phyloP scores from a whole-genome alignment of 768 basidiomycete species.

The Agaricus subrufescens region DNA sequence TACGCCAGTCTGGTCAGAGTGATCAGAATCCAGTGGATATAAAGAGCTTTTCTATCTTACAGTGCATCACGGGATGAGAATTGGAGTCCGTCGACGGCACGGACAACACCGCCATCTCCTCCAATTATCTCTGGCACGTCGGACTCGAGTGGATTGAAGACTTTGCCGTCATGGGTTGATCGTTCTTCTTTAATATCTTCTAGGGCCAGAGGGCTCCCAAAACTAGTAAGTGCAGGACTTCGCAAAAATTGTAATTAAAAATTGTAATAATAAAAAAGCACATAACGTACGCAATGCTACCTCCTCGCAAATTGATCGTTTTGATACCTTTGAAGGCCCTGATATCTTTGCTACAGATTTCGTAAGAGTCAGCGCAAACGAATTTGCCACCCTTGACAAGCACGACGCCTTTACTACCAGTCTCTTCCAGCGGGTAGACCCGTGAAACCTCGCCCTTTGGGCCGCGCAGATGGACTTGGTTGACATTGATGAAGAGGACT shows the following conservation, averaged over 20 bases:
- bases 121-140: slow-evolving; percentile 40
- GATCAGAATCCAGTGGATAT: not conserved
- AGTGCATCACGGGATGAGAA: slow-evolving; percentile 58
- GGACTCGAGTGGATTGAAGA: slow-evolving; percentile 39
- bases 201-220: slow-evolving; percentile 60
- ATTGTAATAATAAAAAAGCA: slow-evolving; percentile 24
- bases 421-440: slow-evolving; percentile 13
- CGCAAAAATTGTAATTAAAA: slow-evolving; percentile 6
- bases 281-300: slow-evolving; percentile 50
- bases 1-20: slow-evolving; percentile 49
- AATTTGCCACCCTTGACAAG: slow-evolving; percentile 51
- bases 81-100: slow-evolving; percentile 70
- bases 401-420: slow-evolving; percentile 30
- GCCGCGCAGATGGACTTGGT: slow-evolving; percentile 38
- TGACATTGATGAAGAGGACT: slow-evolving; percentile 66
- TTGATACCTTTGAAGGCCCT: slow-evolving; percentile 15
- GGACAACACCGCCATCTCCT: slow-evolving; percentile 30
- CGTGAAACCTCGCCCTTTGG: slow-evolving; percentile 19
- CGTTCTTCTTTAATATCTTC: slow-evolving; percentile 56
- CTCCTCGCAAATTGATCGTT: slow-evolving; percentile 61
- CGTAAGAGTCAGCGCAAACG: slow-evolving; percentile 39
- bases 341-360: not conserved
- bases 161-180: slow-evolving; percentile 56
- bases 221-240: slow-evolving; percentile 60
- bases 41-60: slow-evolving; percentile 18